Percentiles rank a stretch among this genome's conserved stretches.
These are phyloP conservation scores for Helminthosporium solani DNA, from an alignment of 2,329 filamentous ascomycete genomes.

Conservation along the genomic window DNA sequence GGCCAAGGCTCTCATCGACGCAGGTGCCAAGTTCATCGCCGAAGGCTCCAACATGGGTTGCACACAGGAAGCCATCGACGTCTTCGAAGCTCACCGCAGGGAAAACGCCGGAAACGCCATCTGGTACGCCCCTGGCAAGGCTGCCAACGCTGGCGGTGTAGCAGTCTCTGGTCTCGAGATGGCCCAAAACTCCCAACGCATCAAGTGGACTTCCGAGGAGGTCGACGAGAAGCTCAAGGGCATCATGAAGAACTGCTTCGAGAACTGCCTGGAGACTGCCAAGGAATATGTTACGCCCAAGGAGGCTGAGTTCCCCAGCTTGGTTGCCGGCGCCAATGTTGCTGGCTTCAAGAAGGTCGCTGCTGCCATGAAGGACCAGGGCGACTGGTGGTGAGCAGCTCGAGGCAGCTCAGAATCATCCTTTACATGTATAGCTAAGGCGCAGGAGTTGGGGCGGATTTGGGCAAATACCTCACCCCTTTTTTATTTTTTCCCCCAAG, in stretches of 20 bases:
- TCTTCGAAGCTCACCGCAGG: conserved; percentile 79
- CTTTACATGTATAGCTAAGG: too few relatives aligned
- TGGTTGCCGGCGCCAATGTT: conserved; percentile 95
- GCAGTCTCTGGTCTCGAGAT: conserved; percentile 98
- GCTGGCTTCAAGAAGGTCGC: conserved; percentile 97
- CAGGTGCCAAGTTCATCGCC: conserved; percentile 80
- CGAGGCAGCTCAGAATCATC: too few relatives aligned
- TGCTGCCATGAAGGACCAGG: conserved; percentile 91
- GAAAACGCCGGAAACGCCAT: conserved; percentile 69
- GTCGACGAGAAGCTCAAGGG: conserved; percentile 86
- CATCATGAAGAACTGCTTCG: conserved; percentile 95
- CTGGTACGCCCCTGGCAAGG: conserved; percentile 96
- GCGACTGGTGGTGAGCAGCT: conserved; percentile 36
- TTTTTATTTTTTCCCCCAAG: too few relatives aligned
- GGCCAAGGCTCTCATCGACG: conserved; percentile 75
- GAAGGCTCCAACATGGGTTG: conserved; percentile 99
- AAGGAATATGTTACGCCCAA: conserved; percentile 78
- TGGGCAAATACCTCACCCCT: too few relatives aligned
- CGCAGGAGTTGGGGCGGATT: too few relatives aligned
- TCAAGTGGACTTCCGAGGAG: conserved; percentile 84
- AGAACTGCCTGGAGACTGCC: conserved; percentile 83
- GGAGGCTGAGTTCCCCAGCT: conserved; percentile 82
- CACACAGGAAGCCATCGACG: conserved; percentile 90
- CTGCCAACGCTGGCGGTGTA: conserved; percentile 95
- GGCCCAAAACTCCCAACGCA: conserved; percentile 91